Evolutionary conservation across 1,284 basidiomycete species (phyloP), one percentile per base, ranked within the genome.

Genomic region (Phellopilus nigrolimitatus): DNA sequence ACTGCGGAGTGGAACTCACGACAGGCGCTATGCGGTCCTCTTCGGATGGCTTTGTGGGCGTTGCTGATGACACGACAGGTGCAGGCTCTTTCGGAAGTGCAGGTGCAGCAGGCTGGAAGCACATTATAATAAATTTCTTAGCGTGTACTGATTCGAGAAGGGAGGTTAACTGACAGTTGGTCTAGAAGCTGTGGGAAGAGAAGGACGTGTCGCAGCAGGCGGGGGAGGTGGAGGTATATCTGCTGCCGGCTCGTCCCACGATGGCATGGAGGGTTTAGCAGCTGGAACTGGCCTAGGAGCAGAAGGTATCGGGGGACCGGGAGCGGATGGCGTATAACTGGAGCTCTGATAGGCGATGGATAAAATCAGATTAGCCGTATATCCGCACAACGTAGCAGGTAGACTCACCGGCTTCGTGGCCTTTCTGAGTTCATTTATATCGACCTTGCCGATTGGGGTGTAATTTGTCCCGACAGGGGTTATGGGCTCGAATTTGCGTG

Each of bases 11-110:
- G 17, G 33, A 21, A 59, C 70, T 61, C 55, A 73, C 71, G 12
- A 90, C 84, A 1, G 88, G 88, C 1, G 74, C 86, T 59, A 93
- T 93, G 12, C 79, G 80, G 65, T 93, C 89, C 0, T 91, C 88
- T 53, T 82, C 80, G 0, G 72, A 67, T 15, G 88, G 87, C 61
- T 89, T 91, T 0, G 79, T 73, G 0, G 83, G 75, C 0, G 70
- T 61, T 40, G 68, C 73, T 1, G 82, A 76, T 1, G 79, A 55
- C 3, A 62, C 60, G 2, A 74, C 69, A 1, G 72, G 69, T 4
- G 74, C 60, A n/a, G 76, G 69, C 2, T 69, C 58, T 12, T 71
- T 57, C 3, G 68, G 62, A 3, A 66, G 61, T 45, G 59, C 52
- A 17, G 62, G 61, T 44, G 60, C 28, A 42, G 44, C 21, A 45